Conservation (phyloP, 169 alveolate species). For the Eimeria acervulina region DNA sequence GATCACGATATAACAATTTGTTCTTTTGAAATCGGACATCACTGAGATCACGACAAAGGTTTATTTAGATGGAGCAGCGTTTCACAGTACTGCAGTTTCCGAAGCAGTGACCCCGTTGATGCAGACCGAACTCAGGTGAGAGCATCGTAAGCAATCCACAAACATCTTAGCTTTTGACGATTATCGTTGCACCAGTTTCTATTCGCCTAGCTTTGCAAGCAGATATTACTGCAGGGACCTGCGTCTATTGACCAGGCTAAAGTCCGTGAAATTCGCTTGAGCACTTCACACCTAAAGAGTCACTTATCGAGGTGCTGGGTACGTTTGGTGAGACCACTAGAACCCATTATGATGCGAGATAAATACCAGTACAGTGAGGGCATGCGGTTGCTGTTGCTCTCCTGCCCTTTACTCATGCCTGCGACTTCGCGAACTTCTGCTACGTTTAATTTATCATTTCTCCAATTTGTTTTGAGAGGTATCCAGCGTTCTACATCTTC, state of each 20-base stretch:
- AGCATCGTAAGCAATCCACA: background rate
- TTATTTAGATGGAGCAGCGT: too few species aligned
- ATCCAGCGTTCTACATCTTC: too few species aligned
- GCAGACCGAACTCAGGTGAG: conserved; percentile 7
- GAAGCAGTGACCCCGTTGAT: background rate
- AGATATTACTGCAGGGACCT: background rate
- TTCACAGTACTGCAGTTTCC: background rate
- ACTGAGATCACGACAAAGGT: background rate
- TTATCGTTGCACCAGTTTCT: too few species aligned
- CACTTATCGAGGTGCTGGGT: background rate
- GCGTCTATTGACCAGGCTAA: background rate
- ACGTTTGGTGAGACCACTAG: background rate
- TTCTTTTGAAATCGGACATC: background rate
- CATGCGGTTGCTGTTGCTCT: background rate
- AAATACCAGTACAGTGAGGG: background rate
- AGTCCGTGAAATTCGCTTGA: background rate
- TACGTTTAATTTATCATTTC: too few species aligned
- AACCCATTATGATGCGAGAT: background rate
- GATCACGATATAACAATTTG: background rate
- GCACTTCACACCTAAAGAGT: background rate
- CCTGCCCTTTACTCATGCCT: background rate
- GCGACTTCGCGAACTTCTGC: background rate
- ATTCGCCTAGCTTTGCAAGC: background rate
- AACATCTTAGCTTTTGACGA: background rate
- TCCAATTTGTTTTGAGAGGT: too few species aligned